Evolutionary conservation across 2,329 filamentous ascomycete species (phyloP).

Genomic region (Phyllosticta ampelicida): DNA sequence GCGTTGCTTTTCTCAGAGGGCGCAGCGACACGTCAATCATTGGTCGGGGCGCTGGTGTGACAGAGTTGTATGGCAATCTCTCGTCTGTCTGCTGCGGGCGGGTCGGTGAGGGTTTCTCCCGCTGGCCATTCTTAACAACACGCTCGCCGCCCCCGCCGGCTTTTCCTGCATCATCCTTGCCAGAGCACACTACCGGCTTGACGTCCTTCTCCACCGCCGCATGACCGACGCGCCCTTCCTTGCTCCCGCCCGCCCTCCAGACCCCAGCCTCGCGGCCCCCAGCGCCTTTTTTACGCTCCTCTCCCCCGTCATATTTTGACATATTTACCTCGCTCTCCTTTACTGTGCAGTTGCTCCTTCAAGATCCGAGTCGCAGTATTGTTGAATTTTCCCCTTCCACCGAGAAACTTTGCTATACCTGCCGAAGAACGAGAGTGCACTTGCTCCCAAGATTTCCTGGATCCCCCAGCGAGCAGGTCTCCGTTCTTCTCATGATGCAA

Average conservation of each 20-base stretch:
- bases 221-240: constrained; percentile 10
- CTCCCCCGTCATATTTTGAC: constrained; percentile 1
- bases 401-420: background rate
- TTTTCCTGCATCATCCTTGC: constrained; percentile 9
- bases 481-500: constrained; percentile 32
- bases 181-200: constrained; percentile 5
- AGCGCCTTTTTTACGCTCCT: constrained; percentile 7
- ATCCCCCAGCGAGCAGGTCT: constrained; percentile 18
- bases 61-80: constrained; percentile 10
- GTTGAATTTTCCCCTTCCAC: background rate
- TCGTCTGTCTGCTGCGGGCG: background rate
- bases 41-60: constrained; percentile 8
- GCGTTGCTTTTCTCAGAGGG: constrained; percentile 7
- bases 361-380: background rate
- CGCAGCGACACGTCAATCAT: constrained; percentile 9
- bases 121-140: background rate
- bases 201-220: constrained; percentile 5
- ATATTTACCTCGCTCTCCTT: background rate
- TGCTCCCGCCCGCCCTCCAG: constrained; percentile 1
- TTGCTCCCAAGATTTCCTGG: constrained; percentile 2
- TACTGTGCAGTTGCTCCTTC: background rate
- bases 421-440: background rate
- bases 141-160: background rate
- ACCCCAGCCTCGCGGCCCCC: constrained; percentile 5
- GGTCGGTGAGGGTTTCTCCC: background rate